Evolutionary conservation across 805 yeast species (phyloP).

Genomic region (Myxozyma lipomycoides): DNA sequence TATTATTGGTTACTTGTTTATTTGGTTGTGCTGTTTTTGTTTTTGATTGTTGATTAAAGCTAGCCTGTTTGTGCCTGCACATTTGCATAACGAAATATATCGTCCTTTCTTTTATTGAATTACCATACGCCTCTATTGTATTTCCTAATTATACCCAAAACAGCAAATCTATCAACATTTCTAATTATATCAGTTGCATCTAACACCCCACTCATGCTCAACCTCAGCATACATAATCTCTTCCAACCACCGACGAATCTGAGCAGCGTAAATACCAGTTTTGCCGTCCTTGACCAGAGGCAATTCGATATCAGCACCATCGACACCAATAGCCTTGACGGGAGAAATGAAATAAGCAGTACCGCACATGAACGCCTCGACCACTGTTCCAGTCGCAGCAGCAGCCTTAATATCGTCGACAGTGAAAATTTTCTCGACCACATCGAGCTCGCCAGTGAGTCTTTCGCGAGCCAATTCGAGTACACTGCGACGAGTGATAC

Average conservation of each 20-base stretch:
- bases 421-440: constrained; percentile 45
- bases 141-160: too few species aligned
- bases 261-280: constrained; percentile 44
- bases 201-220: constrained; percentile 30
- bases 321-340: constrained; percentile 44
- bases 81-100: too few species aligned
- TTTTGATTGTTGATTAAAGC: too few species aligned
- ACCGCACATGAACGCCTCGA: constrained; percentile 54
- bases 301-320: constrained; percentile 43
- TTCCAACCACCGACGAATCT: constrained; percentile 25
- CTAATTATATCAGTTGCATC: not conserved
- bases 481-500: constrained; percentile 51
- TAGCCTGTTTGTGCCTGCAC: too few species aligned
- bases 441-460: constrained; percentile 41
- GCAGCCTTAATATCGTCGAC: constrained; percentile 46
- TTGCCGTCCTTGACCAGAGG: constrained; percentile 43
- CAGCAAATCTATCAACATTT: too few species aligned
- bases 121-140: too few species aligned
- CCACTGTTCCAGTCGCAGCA: constrained; percentile 46
- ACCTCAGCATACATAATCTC: constrained; percentile 32
- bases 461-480: constrained; percentile 38
- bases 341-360: constrained; percentile 54
- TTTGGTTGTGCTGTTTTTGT: too few species aligned
- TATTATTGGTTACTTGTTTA: too few species aligned
- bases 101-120: too few species aligned